Evolutionary conservation across 1,139 yeast genomes (phyloP).

Genomic region (Yamadazyma siamensis): DNA sequence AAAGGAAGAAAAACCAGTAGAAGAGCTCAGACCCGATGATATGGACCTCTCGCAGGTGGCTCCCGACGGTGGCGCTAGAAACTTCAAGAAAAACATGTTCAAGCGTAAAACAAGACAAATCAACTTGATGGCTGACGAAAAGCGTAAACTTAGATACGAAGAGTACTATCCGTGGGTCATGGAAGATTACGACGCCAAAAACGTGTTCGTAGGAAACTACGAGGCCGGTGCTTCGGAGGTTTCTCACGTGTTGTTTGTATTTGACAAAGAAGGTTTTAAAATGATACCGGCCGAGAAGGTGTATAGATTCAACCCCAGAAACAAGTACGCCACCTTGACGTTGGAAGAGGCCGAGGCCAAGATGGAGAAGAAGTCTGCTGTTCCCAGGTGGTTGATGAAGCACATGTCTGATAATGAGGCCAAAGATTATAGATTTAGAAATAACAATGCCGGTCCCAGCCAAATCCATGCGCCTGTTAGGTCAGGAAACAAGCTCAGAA

Average conservation of each 20-base stretch:
- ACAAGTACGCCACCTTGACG: conserved; percentile 88
- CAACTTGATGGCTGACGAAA: conserved; percentile 73
- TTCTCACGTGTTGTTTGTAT: conserved; percentile 74
- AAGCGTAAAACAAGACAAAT: conserved; percentile 85
- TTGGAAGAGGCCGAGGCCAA: conserved; percentile 95
- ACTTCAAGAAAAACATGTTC: conserved; percentile 56
- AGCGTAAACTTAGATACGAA: conserved; percentile 82
- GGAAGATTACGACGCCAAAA: conserved; percentile 92
- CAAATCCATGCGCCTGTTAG: conserved; percentile 7
- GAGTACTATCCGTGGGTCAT: conserved; percentile 98
- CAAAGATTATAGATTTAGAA: conserved; percentile 47
- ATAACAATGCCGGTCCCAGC: conserved; percentile 13
- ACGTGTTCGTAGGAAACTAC: conserved; percentile 93
- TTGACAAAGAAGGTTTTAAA: conserved; percentile 85
- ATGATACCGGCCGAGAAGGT: conserved; percentile 95
- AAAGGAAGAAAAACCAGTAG: conserved; percentile 8
- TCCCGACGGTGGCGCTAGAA: conserved; percentile 90
- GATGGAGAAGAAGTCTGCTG: conserved; percentile 77
- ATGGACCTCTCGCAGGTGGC: conserved; percentile 73
- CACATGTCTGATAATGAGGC: conserved; percentile 67
- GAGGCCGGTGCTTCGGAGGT: conserved; percentile 92
- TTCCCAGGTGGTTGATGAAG: conserved; percentile 96
- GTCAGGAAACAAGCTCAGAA: conserved; percentile 41
- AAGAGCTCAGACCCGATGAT: conserved; percentile 13
- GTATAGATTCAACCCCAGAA: conserved; percentile 89